Percentiles rank a stretch among this genome's conserved stretches.
Evolutionary conservation across 176 grass and related monocot species (phyloP).

Genomic region (Oryza longistaminata): DNA sequence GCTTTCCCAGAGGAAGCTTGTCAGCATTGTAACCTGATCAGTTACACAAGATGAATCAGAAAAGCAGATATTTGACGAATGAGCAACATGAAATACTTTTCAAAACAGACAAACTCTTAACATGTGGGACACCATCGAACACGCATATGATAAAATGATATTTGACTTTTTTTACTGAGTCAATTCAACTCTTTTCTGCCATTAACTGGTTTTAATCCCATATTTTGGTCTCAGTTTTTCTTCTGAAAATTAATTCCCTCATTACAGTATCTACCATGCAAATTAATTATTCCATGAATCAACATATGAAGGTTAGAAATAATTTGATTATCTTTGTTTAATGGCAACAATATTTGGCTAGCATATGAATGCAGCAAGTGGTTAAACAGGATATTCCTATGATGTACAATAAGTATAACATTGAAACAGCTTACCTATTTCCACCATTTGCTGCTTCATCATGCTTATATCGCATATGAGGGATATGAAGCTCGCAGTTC

Average conservation of each 20-base stretch:
- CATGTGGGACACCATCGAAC: neutral
- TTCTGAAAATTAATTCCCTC: neutral
- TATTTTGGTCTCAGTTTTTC: neutral
- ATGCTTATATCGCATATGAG: slow-evolving; percentile 89
- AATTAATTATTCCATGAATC: slow-evolving; percentile 6
- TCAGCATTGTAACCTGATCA: slow-evolving; percentile 91
- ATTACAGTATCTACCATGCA: neutral
- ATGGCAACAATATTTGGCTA: slow-evolving; percentile 8
- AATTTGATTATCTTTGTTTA: neutral
- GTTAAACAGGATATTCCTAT: neutral
- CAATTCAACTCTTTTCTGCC: slow-evolving; percentile 14
- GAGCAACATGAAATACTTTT: slow-evolving; percentile 19
- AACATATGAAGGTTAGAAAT: slow-evolving; percentile 12
- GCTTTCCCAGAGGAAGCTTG: slow-evolving; percentile 92
- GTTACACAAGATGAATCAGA: slow-evolving; percentile 42
- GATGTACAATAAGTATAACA: neutral
- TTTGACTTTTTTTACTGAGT: neutral
- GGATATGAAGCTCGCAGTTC: slow-evolving; percentile 79
- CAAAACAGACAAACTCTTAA: slow-evolving; percentile 8
- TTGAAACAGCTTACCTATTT: slow-evolving; percentile 73
- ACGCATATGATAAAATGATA: neutral
- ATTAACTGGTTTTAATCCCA: neutral
- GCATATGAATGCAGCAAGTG: neutral
- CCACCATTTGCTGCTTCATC: slow-evolving; percentile 99
- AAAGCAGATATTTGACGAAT: slow-evolving; percentile 26